Conservation (phyloP, 2,329 filamentous ascomycete species). For the Aquanectria penicillioides region DNA sequence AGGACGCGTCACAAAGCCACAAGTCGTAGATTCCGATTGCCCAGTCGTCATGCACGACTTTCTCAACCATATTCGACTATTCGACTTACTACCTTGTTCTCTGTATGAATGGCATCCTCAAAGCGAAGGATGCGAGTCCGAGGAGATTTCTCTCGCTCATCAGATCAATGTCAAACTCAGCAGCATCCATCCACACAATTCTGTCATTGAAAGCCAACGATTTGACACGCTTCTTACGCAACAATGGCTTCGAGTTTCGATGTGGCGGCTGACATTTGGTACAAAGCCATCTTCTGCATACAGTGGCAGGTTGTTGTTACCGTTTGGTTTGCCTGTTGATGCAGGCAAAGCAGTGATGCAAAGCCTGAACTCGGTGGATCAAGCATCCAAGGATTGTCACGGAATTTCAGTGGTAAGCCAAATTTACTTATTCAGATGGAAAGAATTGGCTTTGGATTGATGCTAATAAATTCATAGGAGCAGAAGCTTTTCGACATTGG, state of each 20-base stretch:
- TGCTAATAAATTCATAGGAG: slow-evolving; percentile 37
- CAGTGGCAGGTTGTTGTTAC: slow-evolving; percentile 31
- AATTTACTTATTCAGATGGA: no score
- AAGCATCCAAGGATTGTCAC: slow-evolving; percentile 44
- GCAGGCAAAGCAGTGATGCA: slow-evolving; percentile 44
- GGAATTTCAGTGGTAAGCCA: slow-evolving; percentile 44
- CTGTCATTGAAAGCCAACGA: slow-evolving; percentile 45
- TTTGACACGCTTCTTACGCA: slow-evolving; percentile 48
- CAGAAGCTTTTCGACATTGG: slow-evolving; percentile 48
- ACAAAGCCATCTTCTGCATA: slow-evolving; percentile 36
- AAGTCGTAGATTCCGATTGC: slow-evolving; percentile 44
- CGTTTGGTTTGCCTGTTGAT: slow-evolving; percentile 40
- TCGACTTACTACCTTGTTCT: slow-evolving; percentile 42
- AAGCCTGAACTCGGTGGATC: slow-evolving; percentile 37
- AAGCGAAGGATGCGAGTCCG: slow-evolving; percentile 29
- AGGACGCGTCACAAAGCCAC: slow-evolving; percentile 43
- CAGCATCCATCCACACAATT: slow-evolving; percentile 40
- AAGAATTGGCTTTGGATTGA: neutral
- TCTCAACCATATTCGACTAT: slow-evolving; percentile 45
- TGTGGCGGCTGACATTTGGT: slow-evolving; percentile 46
- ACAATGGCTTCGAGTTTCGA: slow-evolving; percentile 45
- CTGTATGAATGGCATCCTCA: slow-evolving; percentile 45
- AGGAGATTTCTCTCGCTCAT: slow-evolving; percentile 36
- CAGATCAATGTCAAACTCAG: slow-evolving; percentile 42
- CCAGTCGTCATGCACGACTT: slow-evolving; percentile 48